Evolutionary conservation across 78 protist species (phyloP), one percentile per base, ranked within the genome.

Genomic region (Chrysochromulina tobinii): DNA sequence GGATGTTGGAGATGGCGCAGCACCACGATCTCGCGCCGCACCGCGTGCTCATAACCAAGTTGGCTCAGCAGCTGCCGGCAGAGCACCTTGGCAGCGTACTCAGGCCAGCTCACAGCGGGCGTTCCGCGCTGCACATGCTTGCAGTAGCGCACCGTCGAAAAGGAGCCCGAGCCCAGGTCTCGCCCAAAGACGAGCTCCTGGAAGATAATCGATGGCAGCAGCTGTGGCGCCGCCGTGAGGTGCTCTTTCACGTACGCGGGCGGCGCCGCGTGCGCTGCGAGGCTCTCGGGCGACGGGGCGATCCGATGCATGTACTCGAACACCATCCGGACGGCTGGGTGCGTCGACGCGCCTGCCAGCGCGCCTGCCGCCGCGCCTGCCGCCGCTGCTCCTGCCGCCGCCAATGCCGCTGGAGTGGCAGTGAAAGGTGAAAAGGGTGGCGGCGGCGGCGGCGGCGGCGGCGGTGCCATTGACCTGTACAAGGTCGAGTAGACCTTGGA

Each of bases 11-110:
- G 55, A 57, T 77, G 61, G 48, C 61, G 23, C 61, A 77, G 23
- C 27, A 77, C 18, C n/a, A 59, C 85, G 38, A 77, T 53, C 85
- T 77, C 85, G 85, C 85, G 85, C 61, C 57, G 61, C 4, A 53
- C 85, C 15, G 55, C 57, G 50, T 57, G 48, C 85, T 53, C 61
- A 59, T 77, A 77, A 0, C 85, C 85, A n/a, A 50, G 85, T 27
- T 51, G 11, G 38, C 20, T 17, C 15, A 69, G 3, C 54, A 25
- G 7, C 27, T 38, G 53, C 50, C 1, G 8, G 79, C 54, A 1
- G 79, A 69, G 23, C 25, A 77, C 85, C 85, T 77, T 77, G 9
- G 85, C 85, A 5, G 54, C 85, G 85, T 77, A 77, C 85, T 77
- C 85, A 1, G 85, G 61, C 85, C 85, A 77, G 15, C 15, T 17